Evolutionary conservation across 2,329 filamentous ascomycete genomes (phyloP).

Genomic region (Ceratocystis eucalypticola): DNA sequence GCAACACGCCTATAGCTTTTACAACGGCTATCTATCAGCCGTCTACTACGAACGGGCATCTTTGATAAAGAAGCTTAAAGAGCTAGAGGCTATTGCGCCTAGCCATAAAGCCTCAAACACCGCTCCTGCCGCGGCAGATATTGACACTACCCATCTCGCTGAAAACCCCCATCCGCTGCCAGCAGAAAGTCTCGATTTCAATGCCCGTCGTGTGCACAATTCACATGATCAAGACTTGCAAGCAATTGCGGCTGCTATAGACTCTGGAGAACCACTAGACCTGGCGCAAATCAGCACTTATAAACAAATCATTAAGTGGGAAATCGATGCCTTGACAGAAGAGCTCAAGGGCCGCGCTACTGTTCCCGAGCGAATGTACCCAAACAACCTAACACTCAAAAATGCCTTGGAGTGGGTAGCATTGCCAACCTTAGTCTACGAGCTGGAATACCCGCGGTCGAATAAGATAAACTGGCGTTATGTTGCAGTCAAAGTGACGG

Average conservation of each 20-base stretch:
- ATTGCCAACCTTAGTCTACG: conserved; percentile 65
- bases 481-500: conserved; percentile 55
- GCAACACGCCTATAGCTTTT: conserved; percentile 67
- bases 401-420: conserved; percentile 62
- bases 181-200: conserved; percentile 1
- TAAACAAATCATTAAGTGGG: conserved; percentile 49
- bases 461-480: conserved; percentile 61
- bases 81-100: conserved; percentile 34
- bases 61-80: conserved; percentile 38
- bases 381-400: conserved; percentile 49
- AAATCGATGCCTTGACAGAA: conserved; percentile 49
- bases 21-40: conserved; percentile 59
- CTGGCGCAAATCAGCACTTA: conserved; percentile 50
- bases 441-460: conserved; percentile 59
- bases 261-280: conserved; percentile 43
- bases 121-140: conserved; percentile 21
- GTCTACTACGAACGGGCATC: conserved; percentile 38
- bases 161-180: conserved; percentile 19
- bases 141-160: conserved; percentile 18
- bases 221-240: conserved; percentile 49
- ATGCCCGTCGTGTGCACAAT: conserved; percentile 31
- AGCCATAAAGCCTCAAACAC: conserved; percentile 6
- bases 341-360: conserved; percentile 53
- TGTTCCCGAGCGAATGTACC: conserved; percentile 41
- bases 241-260: conserved; percentile 16